Conservation (phyloP, 352 stramenopile genomes). For the Phytophthora meadii region DNA sequence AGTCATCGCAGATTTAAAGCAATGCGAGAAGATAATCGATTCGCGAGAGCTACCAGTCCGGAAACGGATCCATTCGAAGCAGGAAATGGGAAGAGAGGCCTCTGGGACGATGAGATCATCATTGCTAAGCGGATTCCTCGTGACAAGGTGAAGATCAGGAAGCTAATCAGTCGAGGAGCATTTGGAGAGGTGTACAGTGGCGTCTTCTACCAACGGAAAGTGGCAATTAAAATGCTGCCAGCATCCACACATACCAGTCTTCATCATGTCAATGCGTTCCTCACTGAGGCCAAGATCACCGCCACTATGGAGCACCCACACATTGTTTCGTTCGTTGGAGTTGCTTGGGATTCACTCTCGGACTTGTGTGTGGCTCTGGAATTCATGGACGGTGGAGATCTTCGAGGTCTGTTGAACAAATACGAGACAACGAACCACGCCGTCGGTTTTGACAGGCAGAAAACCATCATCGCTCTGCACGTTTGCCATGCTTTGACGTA, state of each 20-base stretch:
- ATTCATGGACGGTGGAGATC: slow-evolving; percentile 44
- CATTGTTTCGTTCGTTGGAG: slow-evolving; percentile 50
- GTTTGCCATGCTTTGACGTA: slow-evolving; percentile 34
- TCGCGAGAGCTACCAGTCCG: background rate
- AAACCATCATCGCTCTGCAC: slow-evolving; percentile 36
- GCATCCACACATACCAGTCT: background rate
- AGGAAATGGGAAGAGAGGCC: background rate
- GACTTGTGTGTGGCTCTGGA: slow-evolving; percentile 51
- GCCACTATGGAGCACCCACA: slow-evolving; percentile 32
- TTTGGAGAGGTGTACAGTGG: slow-evolving; percentile 43
- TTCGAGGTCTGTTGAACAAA: slow-evolving; percentile 4
- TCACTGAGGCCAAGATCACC: slow-evolving; percentile 30
- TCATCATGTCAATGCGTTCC: slow-evolving; percentile 33
- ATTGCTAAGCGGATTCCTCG: slow-evolving; percentile 28
- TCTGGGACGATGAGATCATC: slow-evolving; percentile 32
- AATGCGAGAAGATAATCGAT: background rate
- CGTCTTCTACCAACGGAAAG: slow-evolving; percentile 26
- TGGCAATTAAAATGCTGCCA: slow-evolving; percentile 48
- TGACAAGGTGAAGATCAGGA: slow-evolving; percentile 29
- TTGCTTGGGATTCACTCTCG: slow-evolving; percentile 41
- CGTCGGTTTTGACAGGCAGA: slow-evolving; percentile 21
- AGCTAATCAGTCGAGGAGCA: slow-evolving; percentile 37
- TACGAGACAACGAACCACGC: slow-evolving; percentile 12
- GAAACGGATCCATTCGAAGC: background rate
- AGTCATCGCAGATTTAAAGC: background rate